A percentile compares a stretch with the other conserved stretches of the same genome.
These are phyloP conservation scores for Exophiala viscosa DNA, from an alignment of 2,329 filamentous ascomycete genomes.

Conservation along the genomic window DNA sequence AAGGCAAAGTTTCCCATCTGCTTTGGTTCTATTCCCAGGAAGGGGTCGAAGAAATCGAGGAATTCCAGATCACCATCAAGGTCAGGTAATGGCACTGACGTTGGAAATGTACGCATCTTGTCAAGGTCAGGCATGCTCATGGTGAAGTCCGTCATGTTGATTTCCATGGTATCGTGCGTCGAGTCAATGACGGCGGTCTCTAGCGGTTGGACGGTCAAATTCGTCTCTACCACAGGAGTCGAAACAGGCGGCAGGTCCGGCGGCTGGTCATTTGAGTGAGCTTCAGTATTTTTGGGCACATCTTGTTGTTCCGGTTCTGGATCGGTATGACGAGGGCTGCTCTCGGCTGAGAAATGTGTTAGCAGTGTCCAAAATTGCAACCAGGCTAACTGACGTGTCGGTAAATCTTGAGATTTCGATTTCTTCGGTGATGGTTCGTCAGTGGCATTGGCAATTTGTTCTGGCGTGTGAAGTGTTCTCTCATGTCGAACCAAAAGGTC, in stretches of 20 bases:
- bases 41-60: conserved; percentile 23
- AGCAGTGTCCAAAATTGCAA: not conserved
- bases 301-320: no score
- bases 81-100: conserved; percentile 18
- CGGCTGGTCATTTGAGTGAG: no score
- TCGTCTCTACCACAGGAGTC: no score
- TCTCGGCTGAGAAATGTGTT: not conserved
- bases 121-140: conserved; percentile 15
- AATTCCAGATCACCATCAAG: conserved; percentile 20
- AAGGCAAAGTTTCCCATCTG: conserved; percentile 16
- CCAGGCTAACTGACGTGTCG: not conserved
- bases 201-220: no score
- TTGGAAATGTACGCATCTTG: conserved; percentile 21
- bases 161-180: not conserved
- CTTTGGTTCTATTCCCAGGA: conserved; percentile 16
- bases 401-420: not conserved
- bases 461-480: conserved; percentile 33
- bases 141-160: conserved; percentile 12
- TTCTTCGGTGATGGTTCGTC: conserved; percentile 5
- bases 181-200: not conserved
- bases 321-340: not conserved
- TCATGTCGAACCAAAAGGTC: conserved; percentile 38
- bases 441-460: conserved; percentile 25
- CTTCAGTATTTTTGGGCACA: no score
- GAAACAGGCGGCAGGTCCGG: no score